phyloP scores from a whole-genome alignment of 1,284 basidiomycete species.

The Anthracocystis panici-leucophaei region DNA sequence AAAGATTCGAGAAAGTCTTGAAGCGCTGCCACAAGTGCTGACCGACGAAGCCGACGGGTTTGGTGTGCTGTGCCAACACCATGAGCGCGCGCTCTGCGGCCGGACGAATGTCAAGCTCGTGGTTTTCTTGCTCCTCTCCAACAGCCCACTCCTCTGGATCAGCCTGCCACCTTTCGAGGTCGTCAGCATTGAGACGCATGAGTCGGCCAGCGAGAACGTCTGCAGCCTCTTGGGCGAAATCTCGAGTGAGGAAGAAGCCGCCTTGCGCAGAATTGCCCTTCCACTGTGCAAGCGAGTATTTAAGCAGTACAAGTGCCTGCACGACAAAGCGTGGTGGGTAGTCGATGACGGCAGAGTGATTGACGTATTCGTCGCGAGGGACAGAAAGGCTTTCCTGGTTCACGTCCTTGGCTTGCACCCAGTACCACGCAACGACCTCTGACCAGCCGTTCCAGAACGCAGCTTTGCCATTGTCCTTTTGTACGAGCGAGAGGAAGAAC shows the following conservation, averaged over 20 bases:
- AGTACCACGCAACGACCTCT: constrained; percentile 67
- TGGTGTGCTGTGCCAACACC: constrained; percentile 53
- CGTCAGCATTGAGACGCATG: constrained; percentile 60
- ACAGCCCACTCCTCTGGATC: constrained; percentile 64
- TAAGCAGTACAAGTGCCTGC: constrained; percentile 62
- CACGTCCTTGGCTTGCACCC: constrained; percentile 54
- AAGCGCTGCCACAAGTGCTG: constrained; percentile 61
- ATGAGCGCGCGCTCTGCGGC: constrained; percentile 64
- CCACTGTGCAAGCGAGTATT: constrained; percentile 59
- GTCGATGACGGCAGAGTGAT: constrained; percentile 46
- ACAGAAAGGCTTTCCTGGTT: constrained; percentile 43
- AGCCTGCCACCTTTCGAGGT: constrained; percentile 61
- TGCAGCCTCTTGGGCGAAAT: constrained; percentile 54
- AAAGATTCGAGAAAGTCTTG: constrained; percentile 32
- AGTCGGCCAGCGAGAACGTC: constrained; percentile 61
- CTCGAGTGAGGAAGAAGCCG: constrained; percentile 49
- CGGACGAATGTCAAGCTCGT: constrained; percentile 65
- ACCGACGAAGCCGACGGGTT: constrained; percentile 52
- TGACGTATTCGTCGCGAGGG: constrained; percentile 47
- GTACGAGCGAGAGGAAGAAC: constrained; percentile 62
- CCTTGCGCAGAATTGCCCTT: constrained; percentile 47
- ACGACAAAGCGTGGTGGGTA: constrained; percentile 64
- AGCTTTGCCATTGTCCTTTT: constrained; percentile 61
- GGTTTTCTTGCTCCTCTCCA: constrained; percentile 60
- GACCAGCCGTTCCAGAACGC: constrained; percentile 65